Percentiles rank a stretch among this genome's conserved stretches.
Conservation (phyloP, 352 stramenopile species). For the Pythium angustatum region DNA sequence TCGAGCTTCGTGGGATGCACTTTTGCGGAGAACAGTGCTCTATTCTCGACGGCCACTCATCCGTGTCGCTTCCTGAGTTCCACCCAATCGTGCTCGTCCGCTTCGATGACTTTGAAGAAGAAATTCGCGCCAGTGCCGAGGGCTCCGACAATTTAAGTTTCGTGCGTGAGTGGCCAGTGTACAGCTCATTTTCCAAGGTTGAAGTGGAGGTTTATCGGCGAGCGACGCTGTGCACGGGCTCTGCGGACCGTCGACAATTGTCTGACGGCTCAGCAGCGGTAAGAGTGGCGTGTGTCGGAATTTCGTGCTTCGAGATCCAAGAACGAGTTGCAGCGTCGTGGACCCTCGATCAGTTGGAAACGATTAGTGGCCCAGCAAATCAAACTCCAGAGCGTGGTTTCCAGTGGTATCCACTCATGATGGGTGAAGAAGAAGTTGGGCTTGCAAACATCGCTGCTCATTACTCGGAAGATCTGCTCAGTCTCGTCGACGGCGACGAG, state of each 20-base stretch:
- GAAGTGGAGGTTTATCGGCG: constrained; percentile 31
- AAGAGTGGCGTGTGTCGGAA: constrained; percentile 13
- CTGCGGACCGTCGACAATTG: constrained; percentile 19
- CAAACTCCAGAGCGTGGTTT: constrained; percentile 22
- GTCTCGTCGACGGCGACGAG: constrained; percentile 24
- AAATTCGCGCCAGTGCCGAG: constrained; percentile 20
- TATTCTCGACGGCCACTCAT: constrained; percentile 30
- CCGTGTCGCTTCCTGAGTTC: constrained; percentile 30
- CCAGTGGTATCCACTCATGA: constrained; percentile 28
- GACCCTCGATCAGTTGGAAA: constrained; percentile 27
- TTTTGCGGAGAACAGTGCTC: constrained; percentile 36
- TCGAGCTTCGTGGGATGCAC: constrained; percentile 34
- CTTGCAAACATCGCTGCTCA: constrained; percentile 28
- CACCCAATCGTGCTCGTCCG: constrained; percentile 28
- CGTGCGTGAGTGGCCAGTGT: constrained; percentile 36
- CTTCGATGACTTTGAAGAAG: constrained; percentile 34
- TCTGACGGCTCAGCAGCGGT: constrained; percentile 10
- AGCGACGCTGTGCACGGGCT: constrained; percentile 4
- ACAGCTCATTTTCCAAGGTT: constrained; percentile 32
- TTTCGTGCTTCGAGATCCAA: constrained; percentile 36
- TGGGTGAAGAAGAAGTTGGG: constrained; percentile 36
- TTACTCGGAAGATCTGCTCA: constrained; percentile 33
- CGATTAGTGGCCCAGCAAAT: constrained; percentile 28
- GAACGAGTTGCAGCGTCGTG: constrained; percentile 26
- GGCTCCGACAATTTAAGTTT: constrained; percentile 26